Percentiles rank a stretch among this genome's conserved stretches.
Conservation (phyloP, 78 protist genomes). For the Dictyostelium intermedium region DNA sequence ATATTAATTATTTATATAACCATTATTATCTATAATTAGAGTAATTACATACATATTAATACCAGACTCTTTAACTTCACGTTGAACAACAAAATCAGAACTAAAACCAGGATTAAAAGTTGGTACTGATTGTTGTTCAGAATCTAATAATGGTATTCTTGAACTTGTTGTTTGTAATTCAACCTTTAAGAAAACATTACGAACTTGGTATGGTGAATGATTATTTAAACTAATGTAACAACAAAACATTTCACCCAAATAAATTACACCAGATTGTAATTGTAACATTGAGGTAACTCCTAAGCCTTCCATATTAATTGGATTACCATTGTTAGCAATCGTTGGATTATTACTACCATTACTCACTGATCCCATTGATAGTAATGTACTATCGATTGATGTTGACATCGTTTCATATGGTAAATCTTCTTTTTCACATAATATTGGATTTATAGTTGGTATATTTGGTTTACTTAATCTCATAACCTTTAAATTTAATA, state of each 20-base stretch:
- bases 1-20: too few relatives aligned
- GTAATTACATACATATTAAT: constrained; percentile 39
- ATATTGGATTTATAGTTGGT: constrained; percentile 31
- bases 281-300: constrained; percentile 59
- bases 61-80: constrained; percentile 80
- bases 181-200: constrained; percentile 57
- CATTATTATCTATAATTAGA: too few relatives aligned
- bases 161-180: constrained; percentile 69
- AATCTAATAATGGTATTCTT: constrained; percentile 47
- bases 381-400: background rate
- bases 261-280: constrained; percentile 62
- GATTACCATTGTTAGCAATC: background rate
- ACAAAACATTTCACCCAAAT: constrained; percentile 67
- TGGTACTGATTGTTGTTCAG: constrained; percentile 41
- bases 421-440: constrained; percentile 52
- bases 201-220: constrained; percentile 76
- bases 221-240: constrained; percentile 65
- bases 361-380: background rate
- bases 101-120: constrained; percentile 68
- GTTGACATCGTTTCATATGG: constrained; percentile 1
- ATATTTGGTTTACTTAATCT: constrained; percentile 61
- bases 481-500: constrained; percentile 64
- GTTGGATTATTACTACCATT: background rate
- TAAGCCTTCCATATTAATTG: constrained; percentile 24
- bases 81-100: constrained; percentile 67